These are phyloP conservation scores for Colletotrichum melonis DNA, from an alignment of 2,329 filamentous ascomycete genomes.

Conservation along the genomic window DNA sequence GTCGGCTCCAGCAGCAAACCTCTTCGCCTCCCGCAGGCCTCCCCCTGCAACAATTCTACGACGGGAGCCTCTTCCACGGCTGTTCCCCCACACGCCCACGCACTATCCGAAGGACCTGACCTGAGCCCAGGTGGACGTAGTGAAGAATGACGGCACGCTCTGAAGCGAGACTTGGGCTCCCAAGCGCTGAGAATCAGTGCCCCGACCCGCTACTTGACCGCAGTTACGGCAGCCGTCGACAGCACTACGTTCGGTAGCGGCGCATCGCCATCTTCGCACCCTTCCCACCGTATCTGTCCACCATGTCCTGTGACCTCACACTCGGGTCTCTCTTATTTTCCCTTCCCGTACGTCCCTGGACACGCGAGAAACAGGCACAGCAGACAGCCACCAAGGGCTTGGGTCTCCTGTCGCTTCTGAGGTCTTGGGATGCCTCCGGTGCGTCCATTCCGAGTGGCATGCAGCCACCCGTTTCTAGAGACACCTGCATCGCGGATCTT, in stretches of 20 bases:
- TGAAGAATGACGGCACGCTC: not conserved
- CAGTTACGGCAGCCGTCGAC: conserved; percentile 6
- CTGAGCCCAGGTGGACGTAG: too few relatives aligned
- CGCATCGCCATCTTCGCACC: conserved; percentile 13
- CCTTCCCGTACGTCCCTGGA: not conserved
- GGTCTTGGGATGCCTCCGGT: not conserved
- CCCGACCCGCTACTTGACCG: conserved; percentile 35
- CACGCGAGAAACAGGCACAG: not conserved
- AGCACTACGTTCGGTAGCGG: not conserved
- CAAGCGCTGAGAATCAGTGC: conserved; percentile 26
- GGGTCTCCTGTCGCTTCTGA: not conserved
- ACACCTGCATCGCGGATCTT: conserved; percentile 17
- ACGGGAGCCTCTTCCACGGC: not conserved
- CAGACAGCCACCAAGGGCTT: not conserved
- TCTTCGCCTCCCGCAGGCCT: conserved; percentile 12
- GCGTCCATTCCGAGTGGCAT: not conserved
- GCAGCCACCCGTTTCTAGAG: conserved; percentile 3
- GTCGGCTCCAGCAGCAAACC: not conserved
- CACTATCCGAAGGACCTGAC: not conserved
- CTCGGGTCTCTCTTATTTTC: conserved; percentile 6
- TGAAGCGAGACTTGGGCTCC: not conserved
- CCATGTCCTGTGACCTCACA: conserved; percentile 5
- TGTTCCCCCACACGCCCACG: not conserved
- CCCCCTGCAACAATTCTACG: not conserved
- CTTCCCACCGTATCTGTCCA: not conserved